phyloP scores from a whole-genome alignment of 2,329 filamentous ascomycete genomes.

The Colletotrichum simmondsii region DNA sequence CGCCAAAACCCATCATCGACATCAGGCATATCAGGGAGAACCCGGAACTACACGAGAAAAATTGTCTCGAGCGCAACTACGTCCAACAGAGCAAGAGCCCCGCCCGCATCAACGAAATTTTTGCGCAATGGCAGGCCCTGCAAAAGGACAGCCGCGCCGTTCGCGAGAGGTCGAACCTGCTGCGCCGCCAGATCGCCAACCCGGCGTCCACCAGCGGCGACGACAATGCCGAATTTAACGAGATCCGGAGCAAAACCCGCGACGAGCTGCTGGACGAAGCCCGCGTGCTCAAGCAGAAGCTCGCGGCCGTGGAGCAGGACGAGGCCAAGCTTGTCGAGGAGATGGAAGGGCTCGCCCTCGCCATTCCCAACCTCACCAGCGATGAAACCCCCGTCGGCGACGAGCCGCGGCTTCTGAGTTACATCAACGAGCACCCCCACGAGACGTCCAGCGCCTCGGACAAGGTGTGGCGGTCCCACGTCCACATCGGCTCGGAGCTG shows the following conservation, averaged over 20 bases:
- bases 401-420: slow-evolving; percentile 73
- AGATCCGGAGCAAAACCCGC: slow-evolving; percentile 51
- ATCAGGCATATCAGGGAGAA: slow-evolving; percentile 92
- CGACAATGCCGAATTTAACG: slow-evolving; percentile 48
- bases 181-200: slow-evolving; percentile 69
- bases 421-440: slow-evolving; percentile 79
- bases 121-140: slow-evolving; percentile 67
- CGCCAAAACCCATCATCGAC: slow-evolving; percentile 83
- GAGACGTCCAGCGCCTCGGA: slow-evolving; percentile 46
- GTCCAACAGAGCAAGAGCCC: slow-evolving; percentile 64
- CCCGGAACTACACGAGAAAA: slow-evolving; percentile 81
- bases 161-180: slow-evolving; percentile 73
- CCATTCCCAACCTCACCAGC: slow-evolving; percentile 89
- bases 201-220: slow-evolving; percentile 58
- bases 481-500: slow-evolving; percentile 87
- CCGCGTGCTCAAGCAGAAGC: slow-evolving; percentile 69
- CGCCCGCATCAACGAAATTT: slow-evolving; percentile 64
- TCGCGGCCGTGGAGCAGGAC: slow-evolving; percentile 68
- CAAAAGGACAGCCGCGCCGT: slow-evolving; percentile 70
- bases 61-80: slow-evolving; percentile 90
- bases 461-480: slow-evolving; percentile 77
- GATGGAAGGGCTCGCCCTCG: slow-evolving; percentile 79
- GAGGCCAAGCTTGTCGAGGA: slow-evolving; percentile 71
- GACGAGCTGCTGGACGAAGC: slow-evolving; percentile 72
- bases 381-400: slow-evolving; percentile 77